phyloP scores from a whole-genome alignment of 1,284 basidiomycete genomes.

The Bjerkandera adusta region DNA sequence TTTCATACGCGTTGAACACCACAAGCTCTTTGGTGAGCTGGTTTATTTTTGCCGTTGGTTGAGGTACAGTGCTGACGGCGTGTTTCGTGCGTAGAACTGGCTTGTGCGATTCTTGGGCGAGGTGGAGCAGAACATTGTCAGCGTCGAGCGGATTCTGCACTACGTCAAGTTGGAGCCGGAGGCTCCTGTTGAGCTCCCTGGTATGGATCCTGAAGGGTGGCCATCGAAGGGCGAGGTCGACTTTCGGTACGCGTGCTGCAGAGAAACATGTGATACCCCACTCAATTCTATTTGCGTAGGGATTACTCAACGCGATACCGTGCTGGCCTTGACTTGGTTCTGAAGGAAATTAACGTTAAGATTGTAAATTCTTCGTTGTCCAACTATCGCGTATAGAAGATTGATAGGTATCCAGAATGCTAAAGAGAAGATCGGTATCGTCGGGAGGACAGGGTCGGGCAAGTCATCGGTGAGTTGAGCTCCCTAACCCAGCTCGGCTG shows the following conservation, averaged over 20 bases:
- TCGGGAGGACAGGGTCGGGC: constrained; percentile 91
- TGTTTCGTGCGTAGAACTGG: constrained; percentile 70
- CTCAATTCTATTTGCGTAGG: constrained; percentile 31
- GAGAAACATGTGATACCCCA: too few relatives aligned
- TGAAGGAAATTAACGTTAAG: constrained; percentile 71
- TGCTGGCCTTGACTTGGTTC: constrained; percentile 73
- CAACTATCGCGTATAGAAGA: not conserved
- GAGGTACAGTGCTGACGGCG: constrained; percentile 9
- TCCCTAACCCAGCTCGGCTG: too few relatives aligned
- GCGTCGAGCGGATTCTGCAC: constrained; percentile 75
- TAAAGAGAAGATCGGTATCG: constrained; percentile 82
- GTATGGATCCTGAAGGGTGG: constrained; percentile 69
- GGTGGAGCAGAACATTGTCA: constrained; percentile 93
- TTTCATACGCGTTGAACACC: constrained; percentile 83
- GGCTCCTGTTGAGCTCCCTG: constrained; percentile 72
- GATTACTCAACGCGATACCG: constrained; percentile 84
- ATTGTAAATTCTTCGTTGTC: constrained; percentile 47
- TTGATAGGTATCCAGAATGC: constrained; percentile 44
- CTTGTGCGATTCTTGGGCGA: constrained; percentile 89
- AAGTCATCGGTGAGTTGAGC: constrained; percentile 78
- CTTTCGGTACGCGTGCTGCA: too few relatives aligned
- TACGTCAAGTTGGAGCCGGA: constrained; percentile 79
- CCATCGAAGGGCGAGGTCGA: constrained; percentile 75
- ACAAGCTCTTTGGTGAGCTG: constrained; percentile 71
- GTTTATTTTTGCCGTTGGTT: constrained; percentile 21